These are phyloP conservation scores for Fagus sylvatica DNA, from an alignment of 306 rosid genomes.

Conservation along the genomic window DNA sequence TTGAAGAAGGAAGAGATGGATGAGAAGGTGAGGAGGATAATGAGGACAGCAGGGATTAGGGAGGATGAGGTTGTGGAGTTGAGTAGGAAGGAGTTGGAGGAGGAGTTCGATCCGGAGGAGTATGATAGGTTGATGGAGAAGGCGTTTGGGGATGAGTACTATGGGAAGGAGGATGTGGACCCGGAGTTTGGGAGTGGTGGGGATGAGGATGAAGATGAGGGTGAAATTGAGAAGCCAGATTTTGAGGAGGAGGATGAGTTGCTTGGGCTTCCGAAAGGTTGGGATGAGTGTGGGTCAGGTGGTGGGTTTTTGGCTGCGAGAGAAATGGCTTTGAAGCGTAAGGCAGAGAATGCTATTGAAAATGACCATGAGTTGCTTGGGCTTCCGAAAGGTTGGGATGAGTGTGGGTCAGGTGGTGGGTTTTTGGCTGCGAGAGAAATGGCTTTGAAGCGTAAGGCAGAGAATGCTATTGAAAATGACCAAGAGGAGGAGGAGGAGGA, in stretches of 20 bases:
- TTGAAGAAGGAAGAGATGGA: slow-evolving; percentile 87
- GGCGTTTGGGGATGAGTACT: slow-evolving; percentile 72
- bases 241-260: slow-evolving; percentile 84
- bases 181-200: slow-evolving; percentile 43
- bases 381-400: slow-evolving; percentile 73
- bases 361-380: slow-evolving; percentile 71
- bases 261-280: slow-evolving; percentile 77
- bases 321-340: slow-evolving; percentile 51
- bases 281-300: slow-evolving; percentile 53
- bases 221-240: slow-evolving; percentile 71
- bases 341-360: slow-evolving; percentile 40
- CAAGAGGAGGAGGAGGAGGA: not conserved
- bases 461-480: slow-evolving; percentile 15
- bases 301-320: slow-evolving; percentile 74
- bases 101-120: slow-evolving; percentile 83
- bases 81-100: slow-evolving; percentile 61
- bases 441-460: slow-evolving; percentile 39
- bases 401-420: slow-evolving; percentile 50
- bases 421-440: slow-evolving; percentile 71
- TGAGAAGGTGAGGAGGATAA: slow-evolving; percentile 65
- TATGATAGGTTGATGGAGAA: slow-evolving; percentile 82
- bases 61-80: slow-evolving; percentile 57
- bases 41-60: slow-evolving; percentile 67
- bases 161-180: slow-evolving; percentile 62
- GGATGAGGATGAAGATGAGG: slow-evolving; percentile 55